Conservation (phyloP, 2,329 filamentous ascomycete genomes). For the Xylariales sp. region DNA sequence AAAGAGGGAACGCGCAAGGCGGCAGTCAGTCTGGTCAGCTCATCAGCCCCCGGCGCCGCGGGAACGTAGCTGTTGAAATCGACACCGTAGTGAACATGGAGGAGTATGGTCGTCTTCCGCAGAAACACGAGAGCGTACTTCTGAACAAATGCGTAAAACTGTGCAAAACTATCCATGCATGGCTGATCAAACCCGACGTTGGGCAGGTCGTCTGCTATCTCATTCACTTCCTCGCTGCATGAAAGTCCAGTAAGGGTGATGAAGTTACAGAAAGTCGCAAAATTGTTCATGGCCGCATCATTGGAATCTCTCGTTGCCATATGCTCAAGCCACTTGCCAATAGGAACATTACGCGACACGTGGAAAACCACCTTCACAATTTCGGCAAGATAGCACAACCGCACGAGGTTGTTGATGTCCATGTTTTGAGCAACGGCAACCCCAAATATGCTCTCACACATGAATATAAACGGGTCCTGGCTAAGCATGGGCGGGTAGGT, state of each 20-base stretch:
- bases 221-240: slow-evolving; percentile 29
- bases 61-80: slow-evolving; percentile 73
- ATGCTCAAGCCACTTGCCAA: slow-evolving; percentile 42
- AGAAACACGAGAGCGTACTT: slow-evolving; percentile 89
- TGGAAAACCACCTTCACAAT: slow-evolving; percentile 74
- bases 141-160: slow-evolving; percentile 58
- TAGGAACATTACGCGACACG: slow-evolving; percentile 50
- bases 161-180: slow-evolving; percentile 47
- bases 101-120: slow-evolving; percentile 76
- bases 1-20: slow-evolving; percentile 73
- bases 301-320: slow-evolving; percentile 37
- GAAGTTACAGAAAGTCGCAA: slow-evolving; percentile 49
- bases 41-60: slow-evolving; percentile 61
- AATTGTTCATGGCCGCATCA: slow-evolving; percentile 46
- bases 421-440: slow-evolving; percentile 63
- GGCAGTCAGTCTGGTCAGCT: slow-evolving; percentile 77
- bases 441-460: slow-evolving; percentile 73
- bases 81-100: slow-evolving; percentile 84
- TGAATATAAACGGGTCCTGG: slow-evolving; percentile 72
- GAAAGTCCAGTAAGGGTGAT: slow-evolving; percentile 42
- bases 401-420: slow-evolving; percentile 74
- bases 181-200: slow-evolving; percentile 52
- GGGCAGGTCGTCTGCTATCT: slow-evolving; percentile 25
- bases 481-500: slow-evolving; percentile 56
- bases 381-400: slow-evolving; percentile 86